phyloP scores from a whole-genome alignment of 2,329 filamentous ascomycete genomes.

The Botryotinia calthae region DNA sequence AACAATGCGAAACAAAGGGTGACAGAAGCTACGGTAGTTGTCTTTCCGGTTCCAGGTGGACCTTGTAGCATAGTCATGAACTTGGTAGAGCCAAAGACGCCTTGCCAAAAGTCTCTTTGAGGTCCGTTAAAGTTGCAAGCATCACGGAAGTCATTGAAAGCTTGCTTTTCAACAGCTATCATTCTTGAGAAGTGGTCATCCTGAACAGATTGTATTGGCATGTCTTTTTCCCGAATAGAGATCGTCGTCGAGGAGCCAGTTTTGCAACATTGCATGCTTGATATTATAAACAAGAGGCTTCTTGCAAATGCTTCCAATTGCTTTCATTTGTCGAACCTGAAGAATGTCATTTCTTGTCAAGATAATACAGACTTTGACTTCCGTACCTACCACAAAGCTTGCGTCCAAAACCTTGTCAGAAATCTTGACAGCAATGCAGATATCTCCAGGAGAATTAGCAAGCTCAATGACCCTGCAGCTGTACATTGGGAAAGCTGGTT shows the following conservation, averaged over 20 bases:
- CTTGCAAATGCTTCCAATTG: neutral
- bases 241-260: too few relatives aligned
- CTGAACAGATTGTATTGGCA: too few relatives aligned
- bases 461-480: neutral
- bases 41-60: slow-evolving; percentile 25
- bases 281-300: too few relatives aligned
- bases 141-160: neutral
- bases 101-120: too few relatives aligned
- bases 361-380: neutral
- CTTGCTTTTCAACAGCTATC: neutral
- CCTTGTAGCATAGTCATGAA: slow-evolving; percentile 23
- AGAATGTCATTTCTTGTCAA: slow-evolving; percentile 14
- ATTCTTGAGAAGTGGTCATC: neutral
- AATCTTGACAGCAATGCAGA: neutral
- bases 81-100: neutral
- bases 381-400: too few relatives aligned
- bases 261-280: too few relatives aligned
- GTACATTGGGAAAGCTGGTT: too few relatives aligned
- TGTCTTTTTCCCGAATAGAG: too few relatives aligned
- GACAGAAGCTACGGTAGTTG: neutral
- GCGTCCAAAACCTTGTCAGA: neutral
- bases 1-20: slow-evolving; percentile 12
- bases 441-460: neutral
- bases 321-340: neutral
- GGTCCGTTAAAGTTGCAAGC: too few relatives aligned